Conservation (phyloP, 805 yeast species). For the Yamadazyma philogaea region DNA sequence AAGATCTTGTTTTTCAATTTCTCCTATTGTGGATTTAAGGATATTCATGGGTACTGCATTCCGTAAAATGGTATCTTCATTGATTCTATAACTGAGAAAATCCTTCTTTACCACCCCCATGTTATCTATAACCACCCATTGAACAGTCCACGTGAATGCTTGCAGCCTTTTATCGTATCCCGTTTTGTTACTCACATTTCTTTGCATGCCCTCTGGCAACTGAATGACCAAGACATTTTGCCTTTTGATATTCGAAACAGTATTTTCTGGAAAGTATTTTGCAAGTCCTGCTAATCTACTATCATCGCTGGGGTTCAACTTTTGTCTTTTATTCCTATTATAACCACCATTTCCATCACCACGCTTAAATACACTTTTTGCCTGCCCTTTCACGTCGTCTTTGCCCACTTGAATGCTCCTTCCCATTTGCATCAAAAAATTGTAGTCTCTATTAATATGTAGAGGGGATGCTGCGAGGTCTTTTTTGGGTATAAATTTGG, state of each 20-base stretch:
- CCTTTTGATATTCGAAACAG: constrained; percentile 35
- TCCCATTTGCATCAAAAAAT: constrained; percentile 60
- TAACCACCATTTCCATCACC: constrained; percentile 13
- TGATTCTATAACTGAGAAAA: constrained; percentile 44
- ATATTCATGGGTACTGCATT: constrained; percentile 43
- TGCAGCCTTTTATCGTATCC: constrained; percentile 64
- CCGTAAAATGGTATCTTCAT: constrained; percentile 32
- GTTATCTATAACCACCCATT: constrained; percentile 53
- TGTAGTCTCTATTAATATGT: constrained; percentile 79
- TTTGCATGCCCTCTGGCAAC: constrained; percentile 72
- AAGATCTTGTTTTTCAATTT: constrained; percentile 24
- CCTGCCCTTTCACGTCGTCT: constrained; percentile 42
- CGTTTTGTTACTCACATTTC: constrained; percentile 61
- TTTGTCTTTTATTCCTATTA: constrained; percentile 20
- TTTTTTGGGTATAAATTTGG: constrained; percentile 51
- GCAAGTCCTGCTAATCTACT: constrained; percentile 22
- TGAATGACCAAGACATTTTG: constrained; percentile 65
- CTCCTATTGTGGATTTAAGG: constrained; percentile 15
- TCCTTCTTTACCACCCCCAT: constrained; percentile 23
- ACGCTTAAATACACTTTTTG: constrained; percentile 43
- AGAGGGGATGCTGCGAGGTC: constrained; percentile 38
- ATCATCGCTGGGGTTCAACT: constrained; percentile 21
- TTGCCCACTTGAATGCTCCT: constrained; percentile 60
- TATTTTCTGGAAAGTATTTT: constrained; percentile 23
- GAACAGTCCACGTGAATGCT: constrained; percentile 74